Base-by-base conservation (phyloP, 2,329 filamentous ascomycete genomes). In the Colletotrichum sp. region DNA sequence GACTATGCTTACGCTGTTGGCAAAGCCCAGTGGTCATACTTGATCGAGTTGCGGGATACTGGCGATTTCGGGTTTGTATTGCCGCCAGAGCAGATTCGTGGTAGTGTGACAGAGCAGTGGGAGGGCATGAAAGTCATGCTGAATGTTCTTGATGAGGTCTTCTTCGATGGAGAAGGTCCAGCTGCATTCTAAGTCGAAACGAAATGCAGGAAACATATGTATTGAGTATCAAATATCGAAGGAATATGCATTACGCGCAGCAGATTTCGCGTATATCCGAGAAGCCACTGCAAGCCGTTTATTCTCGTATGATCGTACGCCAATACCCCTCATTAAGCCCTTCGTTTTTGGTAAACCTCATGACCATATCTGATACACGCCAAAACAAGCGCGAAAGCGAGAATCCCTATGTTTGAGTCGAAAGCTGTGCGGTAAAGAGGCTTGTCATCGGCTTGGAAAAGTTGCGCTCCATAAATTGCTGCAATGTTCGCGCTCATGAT, bases 401-500 rank as follows among this genome's bases (percentile, higher is more conserved):
- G 83, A 0, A 90, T 83, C 5, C 82, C 85, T 32, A 87, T 87
- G 57, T 84, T 84, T 73, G 89, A 82, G 26, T 82, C 85, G 79
- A 90, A 92, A 2, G 86, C 89, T 18, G 88, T 86, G 5, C 87
- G 86, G 80, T 91, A 91, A 2, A 85, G 83, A 0, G 90, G 89
- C 60, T 81, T 82, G 78, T 91, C 89, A 69, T 91, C 88, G 0
- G 82, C 78, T 26, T 88, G 88, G 86, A 92, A 92, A 76, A 92
- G 89, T 80, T 92, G 90, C 0, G 90, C 90, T 5, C 91, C 91
- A 71, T 91, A 90, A 68, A 93, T 92, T 26, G 90, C 90, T 0
- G 90, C 90, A 30, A 89, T 90, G 78, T 93, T 93, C 64, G 90
- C 91, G 24, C 89, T 88, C 90, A 92, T 92, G 75, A 92, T 91